Percentiles rank a stretch among this genome's conserved stretches.
phyloP scores from a whole-genome alignment of 176 grass and related monocot genomes.

The Aegilops longissima region DNA sequence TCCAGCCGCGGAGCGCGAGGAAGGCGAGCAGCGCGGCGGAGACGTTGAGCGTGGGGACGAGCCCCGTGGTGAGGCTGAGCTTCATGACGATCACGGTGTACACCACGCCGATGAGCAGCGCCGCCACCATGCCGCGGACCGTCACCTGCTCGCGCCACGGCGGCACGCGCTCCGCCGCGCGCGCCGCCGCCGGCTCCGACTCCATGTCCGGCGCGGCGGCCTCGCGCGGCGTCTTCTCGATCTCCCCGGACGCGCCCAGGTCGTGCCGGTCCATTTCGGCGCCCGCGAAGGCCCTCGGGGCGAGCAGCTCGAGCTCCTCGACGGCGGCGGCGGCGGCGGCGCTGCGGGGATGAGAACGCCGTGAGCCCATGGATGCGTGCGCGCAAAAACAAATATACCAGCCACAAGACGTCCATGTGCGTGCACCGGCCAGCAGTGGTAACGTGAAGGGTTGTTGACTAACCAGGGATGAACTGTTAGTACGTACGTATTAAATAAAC shows the following conservation, averaged over 20 bases:
- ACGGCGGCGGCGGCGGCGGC: neutral
- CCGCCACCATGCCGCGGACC: conserved; percentile 60
- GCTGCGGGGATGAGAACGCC: conserved; percentile 27
- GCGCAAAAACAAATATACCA: neutral
- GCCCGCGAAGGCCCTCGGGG: neutral
- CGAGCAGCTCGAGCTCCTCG: conserved; percentile 51
- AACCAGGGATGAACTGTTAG: neutral
- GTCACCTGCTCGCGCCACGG: conserved; percentile 91
- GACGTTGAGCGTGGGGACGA: conserved; percentile 87
- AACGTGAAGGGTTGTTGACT: conserved; percentile 6
- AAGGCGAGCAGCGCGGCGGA: conserved; percentile 94
- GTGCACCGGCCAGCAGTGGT: neutral
- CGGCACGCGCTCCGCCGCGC: conserved; percentile 50
- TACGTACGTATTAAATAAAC: neutral
- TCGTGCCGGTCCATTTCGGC: conserved; percentile 30
- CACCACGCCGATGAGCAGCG: conserved; percentile 66
- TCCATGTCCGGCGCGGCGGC: conserved; percentile 34
- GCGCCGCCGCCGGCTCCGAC: conserved; percentile 29
- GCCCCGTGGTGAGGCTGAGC: conserved; percentile 83
- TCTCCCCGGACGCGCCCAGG: conserved; percentile 12
- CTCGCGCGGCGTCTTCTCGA: conserved; percentile 36
- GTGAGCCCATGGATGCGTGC: conserved; percentile 26
- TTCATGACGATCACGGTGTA: conserved; percentile 98
- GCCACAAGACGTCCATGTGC: conserved; percentile 16
- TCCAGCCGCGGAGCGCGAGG: conserved; percentile 80